Percentiles rank a stretch among this genome's conserved stretches.
Evolutionary conservation across 2,329 filamentous ascomycete species (phyloP).

Genomic region (Botryotinia calthae): DNA sequence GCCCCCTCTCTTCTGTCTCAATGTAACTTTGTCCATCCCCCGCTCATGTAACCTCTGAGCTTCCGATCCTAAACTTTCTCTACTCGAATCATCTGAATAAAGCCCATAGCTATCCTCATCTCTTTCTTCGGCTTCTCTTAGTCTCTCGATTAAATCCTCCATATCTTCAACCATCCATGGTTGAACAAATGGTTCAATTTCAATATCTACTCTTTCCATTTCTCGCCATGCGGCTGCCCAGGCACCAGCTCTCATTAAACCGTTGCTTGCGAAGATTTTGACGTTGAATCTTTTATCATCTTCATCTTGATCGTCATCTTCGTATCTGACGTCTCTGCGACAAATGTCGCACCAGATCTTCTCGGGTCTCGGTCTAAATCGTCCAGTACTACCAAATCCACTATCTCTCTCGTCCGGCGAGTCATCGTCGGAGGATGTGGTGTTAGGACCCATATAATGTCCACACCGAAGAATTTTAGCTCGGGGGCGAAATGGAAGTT

Average conservation of each 20-base stretch:
- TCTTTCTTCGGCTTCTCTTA: slow-evolving; percentile 16
- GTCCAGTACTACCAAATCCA: slow-evolving; percentile 18
- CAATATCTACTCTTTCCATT: slow-evolving; percentile 98
- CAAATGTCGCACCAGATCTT: slow-evolving; percentile 39
- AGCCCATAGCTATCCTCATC: slow-evolving; percentile 31
- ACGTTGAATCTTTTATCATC: slow-evolving; percentile 61
- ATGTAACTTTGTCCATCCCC: slow-evolving; percentile 18
- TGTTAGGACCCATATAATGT: slow-evolving; percentile 63
- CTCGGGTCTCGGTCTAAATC: slow-evolving; percentile 1
- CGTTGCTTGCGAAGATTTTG: slow-evolving; percentile 92
- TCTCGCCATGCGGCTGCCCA: slow-evolving; percentile 95
- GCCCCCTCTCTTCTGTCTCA: not conserved
- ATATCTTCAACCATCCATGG: slow-evolving; percentile 57
- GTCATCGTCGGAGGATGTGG: slow-evolving; percentile 36
- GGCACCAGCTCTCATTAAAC: slow-evolving; percentile 84
- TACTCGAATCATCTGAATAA: slow-evolving; percentile 25
- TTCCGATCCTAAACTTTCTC: slow-evolving; percentile 18
- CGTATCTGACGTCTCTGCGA: slow-evolving; percentile 35
- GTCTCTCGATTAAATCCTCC: slow-evolving; percentile 47
- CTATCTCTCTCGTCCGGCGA: slow-evolving; percentile 24
- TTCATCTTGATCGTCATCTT: slow-evolving; percentile 27
- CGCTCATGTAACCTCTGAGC: slow-evolving; percentile 24
- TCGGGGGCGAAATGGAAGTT: slow-evolving; percentile 61
- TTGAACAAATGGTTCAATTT: slow-evolving; percentile 74
- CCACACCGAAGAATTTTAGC: slow-evolving; percentile 72